phyloP scores from a whole-genome alignment of 2,329 filamentous ascomycete species.

The Colletotrichum paranaense region DNA sequence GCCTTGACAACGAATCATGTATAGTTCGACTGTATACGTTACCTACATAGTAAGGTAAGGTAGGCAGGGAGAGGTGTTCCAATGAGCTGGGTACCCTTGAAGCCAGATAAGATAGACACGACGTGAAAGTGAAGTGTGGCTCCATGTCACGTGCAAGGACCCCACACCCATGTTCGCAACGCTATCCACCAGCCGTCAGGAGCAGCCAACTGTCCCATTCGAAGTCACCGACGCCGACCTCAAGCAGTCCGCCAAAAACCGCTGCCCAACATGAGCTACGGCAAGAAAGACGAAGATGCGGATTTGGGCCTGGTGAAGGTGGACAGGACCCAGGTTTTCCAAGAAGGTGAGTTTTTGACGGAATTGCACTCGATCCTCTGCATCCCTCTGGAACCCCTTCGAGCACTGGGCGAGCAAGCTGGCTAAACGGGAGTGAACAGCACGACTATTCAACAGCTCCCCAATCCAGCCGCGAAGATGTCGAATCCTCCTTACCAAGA shows the following conservation, averaged over 20 bases:
- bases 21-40: neutral
- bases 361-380: neutral
- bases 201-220: slow-evolving; percentile 26
- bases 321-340: slow-evolving; percentile 97
- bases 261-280: slow-evolving; percentile 84
- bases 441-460: slow-evolving; percentile 96
- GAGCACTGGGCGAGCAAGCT: slow-evolving; percentile 24
- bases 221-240: slow-evolving; percentile 45
- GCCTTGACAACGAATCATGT: neutral
- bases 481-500: slow-evolving; percentile 96
- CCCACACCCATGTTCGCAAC: neutral
- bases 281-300: slow-evolving; percentile 99
- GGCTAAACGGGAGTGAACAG: slow-evolving; percentile 58
- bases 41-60: too few species aligned
- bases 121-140: neutral
- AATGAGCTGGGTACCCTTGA: neutral
- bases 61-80: neutral
- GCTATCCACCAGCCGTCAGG: neutral
- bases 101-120: neutral
- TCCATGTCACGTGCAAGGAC: slow-evolving; percentile 10
- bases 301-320: slow-evolving; percentile 95
- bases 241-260: slow-evolving; percentile 45
- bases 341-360: slow-evolving; percentile 79
- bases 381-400: slow-evolving; percentile 14
- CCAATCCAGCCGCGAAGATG: slow-evolving; percentile 98